These are phyloP conservation scores for Tetrapisispora fleetii DNA, from an alignment of 805 yeast genomes.

Conservation along the genomic window DNA sequence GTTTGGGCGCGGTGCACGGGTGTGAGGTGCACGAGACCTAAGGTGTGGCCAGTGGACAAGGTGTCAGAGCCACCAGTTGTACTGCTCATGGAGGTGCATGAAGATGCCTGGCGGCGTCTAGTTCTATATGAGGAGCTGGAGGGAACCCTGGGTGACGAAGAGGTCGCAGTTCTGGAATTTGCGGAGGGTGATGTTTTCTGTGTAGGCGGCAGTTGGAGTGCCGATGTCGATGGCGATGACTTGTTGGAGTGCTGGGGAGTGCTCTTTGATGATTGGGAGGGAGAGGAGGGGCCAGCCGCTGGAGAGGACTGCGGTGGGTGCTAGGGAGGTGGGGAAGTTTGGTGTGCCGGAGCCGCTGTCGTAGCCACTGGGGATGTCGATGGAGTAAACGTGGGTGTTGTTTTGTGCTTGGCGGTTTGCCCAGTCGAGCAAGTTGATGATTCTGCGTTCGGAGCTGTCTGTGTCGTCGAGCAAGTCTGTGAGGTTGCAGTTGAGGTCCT, in stretches of 20 bases:
- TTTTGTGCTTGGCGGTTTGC: slow-evolving; percentile 34
- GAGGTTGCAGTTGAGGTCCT: slow-evolving; percentile 68
- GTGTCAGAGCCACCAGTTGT: too few relatives aligned
- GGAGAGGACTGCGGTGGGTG: slow-evolving; percentile 49
- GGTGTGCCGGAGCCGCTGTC: slow-evolving; percentile 69
- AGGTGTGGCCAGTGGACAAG: too few relatives aligned
- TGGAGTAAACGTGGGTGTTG: slow-evolving; percentile 33
- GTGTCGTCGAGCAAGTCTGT: slow-evolving; percentile 9
- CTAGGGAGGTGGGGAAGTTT: slow-evolving; percentile 29
- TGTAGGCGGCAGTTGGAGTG: slow-evolving; percentile 46
- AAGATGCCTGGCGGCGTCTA: background rate
- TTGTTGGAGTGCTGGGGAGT: slow-evolving; percentile 7
- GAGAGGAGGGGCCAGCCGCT: slow-evolving; percentile 57
- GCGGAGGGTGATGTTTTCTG: slow-evolving; percentile 33
- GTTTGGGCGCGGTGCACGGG: too few relatives aligned
- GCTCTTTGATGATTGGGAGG: slow-evolving; percentile 7
- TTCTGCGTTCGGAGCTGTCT: slow-evolving; percentile 9
- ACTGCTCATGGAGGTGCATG: too few relatives aligned
- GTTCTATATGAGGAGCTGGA: background rate
- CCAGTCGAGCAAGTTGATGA: slow-evolving; percentile 50
- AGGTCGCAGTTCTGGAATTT: slow-evolving; percentile 36
- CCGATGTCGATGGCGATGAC: slow-evolving; percentile 66
- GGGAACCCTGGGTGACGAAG: slow-evolving; percentile 18
- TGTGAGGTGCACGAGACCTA: too few relatives aligned
- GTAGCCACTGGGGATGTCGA: slow-evolving; percentile 75